phyloP scores from a whole-genome alignment of 495 filamentous ascomycete genomes.

The Talaromyces liani region DNA sequence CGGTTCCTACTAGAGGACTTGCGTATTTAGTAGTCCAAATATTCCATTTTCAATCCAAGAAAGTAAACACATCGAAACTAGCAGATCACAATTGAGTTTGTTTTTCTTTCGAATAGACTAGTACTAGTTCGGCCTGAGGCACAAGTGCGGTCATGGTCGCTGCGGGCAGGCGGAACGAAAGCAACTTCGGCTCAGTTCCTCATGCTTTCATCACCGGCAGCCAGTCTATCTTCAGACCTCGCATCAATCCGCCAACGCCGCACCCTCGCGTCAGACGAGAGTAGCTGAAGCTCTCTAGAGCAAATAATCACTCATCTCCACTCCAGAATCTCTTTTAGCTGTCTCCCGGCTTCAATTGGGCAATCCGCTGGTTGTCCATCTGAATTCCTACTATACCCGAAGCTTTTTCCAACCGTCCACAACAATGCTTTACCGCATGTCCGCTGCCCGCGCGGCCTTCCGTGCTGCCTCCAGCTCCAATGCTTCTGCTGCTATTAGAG shows the following conservation, averaged over 20 bases:
- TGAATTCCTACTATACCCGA: constrained; percentile 7
- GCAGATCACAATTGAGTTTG: neutral
- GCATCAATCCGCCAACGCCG: neutral
- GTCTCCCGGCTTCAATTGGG: constrained; percentile 31
- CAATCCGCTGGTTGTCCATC: constrained; percentile 6
- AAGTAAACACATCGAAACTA: no score
- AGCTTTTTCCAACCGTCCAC: constrained; percentile 11
- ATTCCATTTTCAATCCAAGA: neutral
- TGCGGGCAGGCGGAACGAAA: neutral
- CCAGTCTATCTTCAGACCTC: neutral
- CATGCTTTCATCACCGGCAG: constrained; percentile 5
- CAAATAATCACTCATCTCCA: constrained; percentile 25
- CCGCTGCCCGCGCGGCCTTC: constrained; percentile 39
- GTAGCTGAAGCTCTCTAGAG: neutral
- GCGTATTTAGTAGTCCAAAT: neutral
- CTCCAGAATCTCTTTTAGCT: constrained; percentile 19
- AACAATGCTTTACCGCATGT: constrained; percentile 42
- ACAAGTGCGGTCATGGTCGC: neutral
- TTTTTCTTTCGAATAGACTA: neutral
- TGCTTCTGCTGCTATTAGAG: constrained; percentile 35
- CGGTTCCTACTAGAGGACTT: neutral
- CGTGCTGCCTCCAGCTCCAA: constrained; percentile 42
- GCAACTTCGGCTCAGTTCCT: constrained; percentile 7
- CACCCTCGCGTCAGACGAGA: neutral
- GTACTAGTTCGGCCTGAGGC: constrained; percentile 5